Conservation (phyloP, 1,284 basidiomycete genomes). For the Marasmius oreades region DNA sequence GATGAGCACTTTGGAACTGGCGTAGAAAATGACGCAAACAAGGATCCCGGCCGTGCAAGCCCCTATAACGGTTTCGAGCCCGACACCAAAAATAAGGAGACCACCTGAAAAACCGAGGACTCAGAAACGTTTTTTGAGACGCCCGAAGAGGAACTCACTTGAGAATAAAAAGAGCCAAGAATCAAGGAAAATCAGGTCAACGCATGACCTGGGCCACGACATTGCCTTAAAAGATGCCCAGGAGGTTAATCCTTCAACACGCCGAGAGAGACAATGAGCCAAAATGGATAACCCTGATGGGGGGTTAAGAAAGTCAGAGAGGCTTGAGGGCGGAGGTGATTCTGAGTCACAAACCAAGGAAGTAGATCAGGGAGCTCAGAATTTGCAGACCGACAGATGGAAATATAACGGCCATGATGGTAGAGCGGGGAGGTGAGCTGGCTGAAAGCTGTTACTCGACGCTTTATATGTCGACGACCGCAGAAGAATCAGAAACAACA, state of each 20-base stretch:
- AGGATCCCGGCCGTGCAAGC: constrained; percentile 30
- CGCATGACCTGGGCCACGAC: constrained; percentile 28
- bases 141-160: constrained; percentile 22
- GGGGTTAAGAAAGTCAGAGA: background rate
- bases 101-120: constrained; percentile 21
- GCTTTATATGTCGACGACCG: too few relatives aligned
- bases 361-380: constrained; percentile 8
- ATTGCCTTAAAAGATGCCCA: constrained; percentile 22
- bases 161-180: constrained; percentile 34
- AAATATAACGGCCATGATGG: constrained; percentile 5
- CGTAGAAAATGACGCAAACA: constrained; percentile 32
- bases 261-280: constrained; percentile 30
- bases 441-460: too few relatives aligned
- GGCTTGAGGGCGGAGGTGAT: background rate
- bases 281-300: constrained; percentile 29
- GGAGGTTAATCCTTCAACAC: constrained; percentile 20
- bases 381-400: constrained; percentile 10
- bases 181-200: constrained; percentile 30
- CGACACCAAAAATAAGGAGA: constrained; percentile 31
- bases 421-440: background rate
- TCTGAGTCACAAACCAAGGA: too few relatives aligned
- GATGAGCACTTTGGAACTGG: constrained; percentile 30
- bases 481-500: too few relatives aligned
- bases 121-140: background rate
- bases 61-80: constrained; percentile 24